Evolutionary conservation across 176 grass and related monocot genomes (phyloP).

Genomic region (Pontederia crassipes): DNA sequence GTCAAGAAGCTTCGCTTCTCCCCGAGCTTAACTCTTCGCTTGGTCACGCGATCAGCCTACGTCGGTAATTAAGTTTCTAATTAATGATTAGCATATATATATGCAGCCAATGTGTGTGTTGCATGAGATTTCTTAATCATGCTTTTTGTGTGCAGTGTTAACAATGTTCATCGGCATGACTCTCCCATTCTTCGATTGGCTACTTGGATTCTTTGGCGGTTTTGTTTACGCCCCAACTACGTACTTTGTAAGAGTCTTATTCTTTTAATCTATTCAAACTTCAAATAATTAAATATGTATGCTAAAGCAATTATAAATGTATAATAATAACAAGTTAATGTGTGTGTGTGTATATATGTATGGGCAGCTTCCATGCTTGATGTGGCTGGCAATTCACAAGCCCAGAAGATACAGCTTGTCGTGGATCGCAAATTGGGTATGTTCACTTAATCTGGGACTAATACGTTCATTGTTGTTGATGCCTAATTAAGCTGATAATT

Average conservation of each 20-base stretch:
- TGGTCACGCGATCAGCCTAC: constrained; percentile 46
- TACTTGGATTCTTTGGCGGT: constrained; percentile 83
- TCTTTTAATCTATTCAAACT: neutral
- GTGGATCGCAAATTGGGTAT: constrained; percentile 82
- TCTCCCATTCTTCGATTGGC: constrained; percentile 71
- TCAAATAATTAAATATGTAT: neutral
- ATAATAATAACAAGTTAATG: neutral
- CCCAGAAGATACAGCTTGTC: constrained; percentile 65
- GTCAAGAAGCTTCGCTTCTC: constrained; percentile 61
- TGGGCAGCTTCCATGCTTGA: constrained; percentile 68
- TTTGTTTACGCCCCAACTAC: constrained; percentile 76
- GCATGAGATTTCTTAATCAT: no score
- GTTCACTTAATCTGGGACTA: neutral
- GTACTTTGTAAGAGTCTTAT: constrained; percentile 55
- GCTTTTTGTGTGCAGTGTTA: constrained; percentile 40
- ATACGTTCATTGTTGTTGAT: no score
- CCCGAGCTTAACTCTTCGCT: constrained; percentile 48
- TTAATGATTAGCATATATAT: neutral
- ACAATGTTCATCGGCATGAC: constrained; percentile 91
- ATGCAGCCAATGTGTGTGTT: neutral
- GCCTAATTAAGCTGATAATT: no score
- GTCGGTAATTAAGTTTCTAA: constrained; percentile 43
- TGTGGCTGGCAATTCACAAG: constrained; percentile 86
- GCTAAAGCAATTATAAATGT: neutral
- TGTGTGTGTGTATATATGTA: neutral